Base-by-base conservation (phyloP, 2,329 filamentous ascomycete species). In the Rhynchosporium secalis region DNA sequence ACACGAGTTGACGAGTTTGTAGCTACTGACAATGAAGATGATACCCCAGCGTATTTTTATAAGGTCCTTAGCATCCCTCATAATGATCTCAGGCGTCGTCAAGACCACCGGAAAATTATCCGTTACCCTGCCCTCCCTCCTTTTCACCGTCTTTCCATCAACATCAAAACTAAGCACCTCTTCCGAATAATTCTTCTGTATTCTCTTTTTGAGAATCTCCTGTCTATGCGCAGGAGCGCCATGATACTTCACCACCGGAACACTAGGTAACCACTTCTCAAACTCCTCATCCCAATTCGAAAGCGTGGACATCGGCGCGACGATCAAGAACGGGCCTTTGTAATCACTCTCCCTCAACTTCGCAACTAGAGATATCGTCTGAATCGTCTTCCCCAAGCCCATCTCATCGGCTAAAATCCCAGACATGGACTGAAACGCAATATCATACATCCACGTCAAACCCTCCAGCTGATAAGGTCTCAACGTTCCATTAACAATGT, bases 281-380 rank as follows among this genome's bases (percentile, higher is more conserved):
- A 98, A 97, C 72, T 99, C 95, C 47, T 95, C 90, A 47, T 96
- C 88, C 95, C 95, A 99, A 73, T 98, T 99, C 45, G 89, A 92
- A 0, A 97, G 83, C 0, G 95, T 98, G 72, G 92, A 97, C 3
- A 98, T 77, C 0, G 95, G 95, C 0, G 93, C 92, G 6, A 95
- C 88, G 58, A 99, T 92, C 28, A 99, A 77, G 72, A 97, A 96
- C 0, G 95, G 95, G 0, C 95, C 95, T 1, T 84, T 78, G 57
- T 95, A 92, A 6, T 87, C 91, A 68, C 94, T 89, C 71, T 98
- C 93, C 68, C 94, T 87, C 13, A 98, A 79, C 64, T 96, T 86
- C 0, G 94, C 94, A 26, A 84, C 76, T 0, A 84, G 70, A 0
- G 81, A 78, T 9, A 86, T 75, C 0, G 81, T 78, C 2, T 81